Conservation (phyloP, 345 rosid species). For the Schrenkiella parvula region DNA sequence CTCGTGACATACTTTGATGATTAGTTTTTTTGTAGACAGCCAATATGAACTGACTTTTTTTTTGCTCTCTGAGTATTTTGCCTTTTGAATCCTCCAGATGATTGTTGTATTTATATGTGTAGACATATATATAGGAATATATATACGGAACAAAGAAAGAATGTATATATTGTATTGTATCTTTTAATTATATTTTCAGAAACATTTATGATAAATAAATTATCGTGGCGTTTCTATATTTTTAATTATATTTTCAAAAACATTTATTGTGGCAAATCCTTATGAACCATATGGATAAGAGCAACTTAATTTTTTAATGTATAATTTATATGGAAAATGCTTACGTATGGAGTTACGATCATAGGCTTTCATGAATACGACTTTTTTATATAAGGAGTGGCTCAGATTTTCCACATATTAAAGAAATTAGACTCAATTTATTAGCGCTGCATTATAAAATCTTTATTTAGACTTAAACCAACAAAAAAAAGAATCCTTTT, state of each 20-base stretch:
- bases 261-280: slow-evolving; percentile 16
- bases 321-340: too few species aligned
- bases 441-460: neutral
- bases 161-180: neutral
- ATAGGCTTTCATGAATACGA: neutral
- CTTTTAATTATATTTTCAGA: neutral
- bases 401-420: slow-evolving; percentile 3
- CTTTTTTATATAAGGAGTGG: neutral
- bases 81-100: slow-evolving; percentile 11
- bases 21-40: neutral
- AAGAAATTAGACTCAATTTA: slow-evolving; percentile 2
- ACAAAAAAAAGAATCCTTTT: too few species aligned
- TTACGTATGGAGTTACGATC: slow-evolving; percentile 33
- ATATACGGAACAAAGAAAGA: neutral
- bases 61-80: neutral
- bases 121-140: neutral
- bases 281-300: neutral
- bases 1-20: slow-evolving; percentile 17
- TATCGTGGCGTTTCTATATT: too few species aligned
- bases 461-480: too few species aligned
- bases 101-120: slow-evolving; percentile 23
- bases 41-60: neutral
- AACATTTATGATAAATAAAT: too few species aligned
- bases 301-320: too few species aligned
- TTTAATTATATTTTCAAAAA: neutral